Evolutionary conservation across 129 eudicot genomes (phyloP), one percentile per base, ranked within the genome.

Genomic region (Gnaphalium uliginosum): DNA sequence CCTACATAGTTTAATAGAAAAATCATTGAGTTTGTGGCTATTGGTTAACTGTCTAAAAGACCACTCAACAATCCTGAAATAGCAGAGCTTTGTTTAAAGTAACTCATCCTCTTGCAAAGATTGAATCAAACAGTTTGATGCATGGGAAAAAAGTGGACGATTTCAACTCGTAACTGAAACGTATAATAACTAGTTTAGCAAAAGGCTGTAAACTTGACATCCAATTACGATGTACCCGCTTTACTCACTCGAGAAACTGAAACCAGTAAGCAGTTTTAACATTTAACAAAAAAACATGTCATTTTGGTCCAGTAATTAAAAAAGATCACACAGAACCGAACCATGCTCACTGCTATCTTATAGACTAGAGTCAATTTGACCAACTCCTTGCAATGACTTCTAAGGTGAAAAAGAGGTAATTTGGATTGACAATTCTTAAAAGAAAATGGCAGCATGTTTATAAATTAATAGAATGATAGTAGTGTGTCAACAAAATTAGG

Each of bases 1-100:
- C 98, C 97, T 94, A 89, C 68, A 80, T 46, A 51, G 66, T 43
- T 66, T 64, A 39, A 54, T 56, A 39, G 26, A 51, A 8, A 26
- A 50, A 35, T 32, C 0, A 21, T 72, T 23, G 61, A 17, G 33
- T 13, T 23, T 15, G 39, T 43, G 57, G 23, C 30, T 51, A 50
- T 6, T 18, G 33, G 58, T 71, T 71, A 26, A 41, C 71, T 39
- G 50, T 18, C 69, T 68, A 56, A 23, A 77, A 68, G 39, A 68
- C 48, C 75, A n/a, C 30, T 58, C 33, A 27, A 39, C 11, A 2
- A n/a, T 58, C 68, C 21, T 13, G n/a, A 0, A 46, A 46, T 13
- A 46, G 6, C 2, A 3, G 18, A 46, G 14, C n/a, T 46, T 14
- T 46, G 50, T 46, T 46, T 14, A 14, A 46, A n/a, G 53, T 46